phyloP scores from a whole-genome alignment of 768 basidiomycete species.

The Suillus ampliporus region DNA sequence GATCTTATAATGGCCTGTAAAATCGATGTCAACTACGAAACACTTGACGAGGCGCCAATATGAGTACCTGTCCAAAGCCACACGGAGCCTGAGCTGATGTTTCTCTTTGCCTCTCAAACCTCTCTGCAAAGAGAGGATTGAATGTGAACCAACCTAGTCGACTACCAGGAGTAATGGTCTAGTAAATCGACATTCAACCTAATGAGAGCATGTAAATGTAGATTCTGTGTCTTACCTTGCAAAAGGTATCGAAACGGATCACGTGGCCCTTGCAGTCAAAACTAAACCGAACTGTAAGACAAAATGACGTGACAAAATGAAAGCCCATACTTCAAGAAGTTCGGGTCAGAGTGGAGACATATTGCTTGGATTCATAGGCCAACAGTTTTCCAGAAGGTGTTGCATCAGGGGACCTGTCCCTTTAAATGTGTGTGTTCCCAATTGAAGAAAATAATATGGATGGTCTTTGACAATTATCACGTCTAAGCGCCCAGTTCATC shows the following conservation, averaged over 20 bases:
- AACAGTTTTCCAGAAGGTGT: constrained; percentile 21
- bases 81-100: constrained; percentile 71
- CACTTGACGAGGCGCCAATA: constrained; percentile 1
- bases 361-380: constrained; percentile 47
- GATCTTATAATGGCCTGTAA: constrained; percentile 60
- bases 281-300: constrained; percentile 30
- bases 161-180: constrained; percentile 81
- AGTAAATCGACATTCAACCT: constrained; percentile 17
- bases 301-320: neutral
- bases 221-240: constrained; percentile 52
- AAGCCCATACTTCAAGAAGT: constrained; percentile 55
- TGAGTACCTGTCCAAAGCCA: constrained; percentile 67
- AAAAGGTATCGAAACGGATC: constrained; percentile 81
- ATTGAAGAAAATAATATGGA: constrained; percentile 80
- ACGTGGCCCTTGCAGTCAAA: constrained; percentile 84
- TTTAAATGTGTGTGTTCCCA: constrained; percentile 58
- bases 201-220: neutral
- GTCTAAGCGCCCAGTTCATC: constrained; percentile 42
- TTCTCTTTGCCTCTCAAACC: constrained; percentile 73
- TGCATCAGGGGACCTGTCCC: constrained; percentile 29
- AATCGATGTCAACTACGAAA: constrained; percentile 7
- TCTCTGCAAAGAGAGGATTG: constrained; percentile 75
- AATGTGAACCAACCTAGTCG: constrained; percentile 84
- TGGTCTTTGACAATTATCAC: constrained; percentile 85
- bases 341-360: constrained; percentile 60